Evolutionary conservation across 208 protist genomes (phyloP), one percentile per base, ranked within the genome.

Genomic region (Wallacemonas sp.): DNA sequence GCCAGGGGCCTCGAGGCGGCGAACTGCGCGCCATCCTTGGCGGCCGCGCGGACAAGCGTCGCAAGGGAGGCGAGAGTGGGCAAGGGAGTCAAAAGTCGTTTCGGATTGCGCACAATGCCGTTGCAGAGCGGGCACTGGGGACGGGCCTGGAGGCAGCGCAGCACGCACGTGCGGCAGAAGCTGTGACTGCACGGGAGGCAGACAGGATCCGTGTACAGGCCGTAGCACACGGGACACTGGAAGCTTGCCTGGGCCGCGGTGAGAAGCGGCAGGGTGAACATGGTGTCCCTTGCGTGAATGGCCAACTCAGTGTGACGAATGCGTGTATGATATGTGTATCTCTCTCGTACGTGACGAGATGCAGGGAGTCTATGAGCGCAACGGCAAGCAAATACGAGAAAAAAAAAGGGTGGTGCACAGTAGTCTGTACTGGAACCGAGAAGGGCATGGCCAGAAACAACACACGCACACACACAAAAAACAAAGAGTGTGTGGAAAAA

Each of bases 101-200:
- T 50, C 29, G 52, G 14, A 26, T 33, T 59, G 28, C 8, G 16
- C 7, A 87, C 75, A 11, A 62, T 16, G 16, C 69, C 57, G 63
- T 94, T 94, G 65, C 89, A 94, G 46, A 94, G 63, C 22, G 89
- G 89, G 65, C 89, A 94, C 36, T 76, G 76, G 4, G 83, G 82
- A 5, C 86, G 67, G 8, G 45, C 73, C 25, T 71, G 57, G 23
- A 91, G 75, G 61, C 70, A 84, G n/a, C 78, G 77, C 4, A 42
- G 33, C 18, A 77, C 78, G 57, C 89, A 94, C 16, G 28, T 28
- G 7, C 61, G 67, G 70, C 89, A 94, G 36, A 91, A 80, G 38
- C 89, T 85, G 68, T 94, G 89, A 2, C 81, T 76, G 42, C 89
- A 94, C 14, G 77, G 65, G 50, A 94, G 76, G 18, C 61, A 57